Evolutionary conservation across 192 early-diverging fungal species (phyloP), one percentile per base, ranked within the genome.

Genomic region (Gaertneriomyces sp.): DNA sequence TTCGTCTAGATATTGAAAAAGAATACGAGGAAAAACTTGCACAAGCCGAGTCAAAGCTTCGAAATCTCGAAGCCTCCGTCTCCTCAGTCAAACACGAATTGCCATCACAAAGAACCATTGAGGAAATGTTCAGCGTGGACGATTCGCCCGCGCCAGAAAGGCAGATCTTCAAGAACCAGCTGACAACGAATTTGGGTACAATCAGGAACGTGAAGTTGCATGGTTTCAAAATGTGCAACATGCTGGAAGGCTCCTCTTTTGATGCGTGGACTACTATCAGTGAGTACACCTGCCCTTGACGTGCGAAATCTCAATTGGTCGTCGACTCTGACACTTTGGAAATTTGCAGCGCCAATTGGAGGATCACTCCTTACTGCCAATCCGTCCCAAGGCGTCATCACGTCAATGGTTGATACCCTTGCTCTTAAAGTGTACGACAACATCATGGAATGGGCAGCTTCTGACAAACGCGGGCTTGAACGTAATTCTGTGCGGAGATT

Each of bases 401-500:
- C 66, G 7, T 38, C 9, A n/a, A 68, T 68, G 66, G 16, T 68
- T 55, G 66, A 68, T 45, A 8, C 66, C 2, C 66, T 68, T 47
- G 66, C 66, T 7, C 66, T 38, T 41, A 68, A 68, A 60, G 58
- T 68, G 38, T 47, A 60, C 42, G 66, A 68, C 33, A 68, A 68
- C 46, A 51, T 68, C 56, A 68, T 60, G 57, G 47, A 45, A 12
- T 68, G 66, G 66, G 66, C 66, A n/a, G 61, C 50, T 51, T 16
- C 39, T 12, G 66, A 60, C n/a, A 33, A 42, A 33, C 20, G 39
- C 14, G 16, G 20, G 3, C 60, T 68, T 19, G 66, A 68, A 39
- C 57, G 44, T 6, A 52, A 4, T 12, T 59, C 56, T 20, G 66
- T 68, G 7, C 45, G 55, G 0, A 55, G 66, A 7, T 68, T 68